A percentile compares a stretch with the other conserved stretches of the same genome.
Evolutionary conservation across 1,139 yeast genomes (phyloP).

Genomic region (Hansenula sp.): DNA sequence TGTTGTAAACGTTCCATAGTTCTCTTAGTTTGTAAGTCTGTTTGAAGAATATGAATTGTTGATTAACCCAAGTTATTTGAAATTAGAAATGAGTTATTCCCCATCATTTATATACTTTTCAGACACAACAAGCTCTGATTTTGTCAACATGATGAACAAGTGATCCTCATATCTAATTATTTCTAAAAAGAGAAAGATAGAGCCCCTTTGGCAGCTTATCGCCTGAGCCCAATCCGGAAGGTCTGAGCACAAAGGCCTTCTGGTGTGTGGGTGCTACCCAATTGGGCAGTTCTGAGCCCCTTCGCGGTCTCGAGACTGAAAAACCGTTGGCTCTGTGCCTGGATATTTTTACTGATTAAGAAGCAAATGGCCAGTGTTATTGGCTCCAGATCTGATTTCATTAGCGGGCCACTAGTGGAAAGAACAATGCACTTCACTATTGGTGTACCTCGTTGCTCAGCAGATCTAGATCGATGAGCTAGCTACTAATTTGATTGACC

Average conservation of each 20-base stretch:
- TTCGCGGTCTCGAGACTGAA: not conserved
- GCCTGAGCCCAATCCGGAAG: not conserved
- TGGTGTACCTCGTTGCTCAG: no score
- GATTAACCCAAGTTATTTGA: not conserved
- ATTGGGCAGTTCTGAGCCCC: not conserved
- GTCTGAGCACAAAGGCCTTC: not conserved
- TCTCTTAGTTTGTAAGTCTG: no score
- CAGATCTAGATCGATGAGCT: no score
- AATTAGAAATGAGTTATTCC: not conserved
- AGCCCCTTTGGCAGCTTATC: not conserved
- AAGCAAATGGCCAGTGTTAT: no score
- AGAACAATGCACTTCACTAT: no score
- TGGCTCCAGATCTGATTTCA: no score
- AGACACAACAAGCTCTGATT: not conserved
- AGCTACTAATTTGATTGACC: no score
- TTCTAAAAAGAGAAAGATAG: not conserved
- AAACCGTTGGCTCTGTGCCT: no score
- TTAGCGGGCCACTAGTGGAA: no score
- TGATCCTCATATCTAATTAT: not conserved
- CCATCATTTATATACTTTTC: not conserved
- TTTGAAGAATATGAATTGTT: no score
- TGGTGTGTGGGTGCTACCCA: not conserved
- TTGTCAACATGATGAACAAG: not conserved
- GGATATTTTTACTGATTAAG: no score
- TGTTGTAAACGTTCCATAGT: conserved; percentile 73